phyloP scores from a whole-genome alignment of 177 flowering plant genomes.

The Vitis hybrid region DNA sequence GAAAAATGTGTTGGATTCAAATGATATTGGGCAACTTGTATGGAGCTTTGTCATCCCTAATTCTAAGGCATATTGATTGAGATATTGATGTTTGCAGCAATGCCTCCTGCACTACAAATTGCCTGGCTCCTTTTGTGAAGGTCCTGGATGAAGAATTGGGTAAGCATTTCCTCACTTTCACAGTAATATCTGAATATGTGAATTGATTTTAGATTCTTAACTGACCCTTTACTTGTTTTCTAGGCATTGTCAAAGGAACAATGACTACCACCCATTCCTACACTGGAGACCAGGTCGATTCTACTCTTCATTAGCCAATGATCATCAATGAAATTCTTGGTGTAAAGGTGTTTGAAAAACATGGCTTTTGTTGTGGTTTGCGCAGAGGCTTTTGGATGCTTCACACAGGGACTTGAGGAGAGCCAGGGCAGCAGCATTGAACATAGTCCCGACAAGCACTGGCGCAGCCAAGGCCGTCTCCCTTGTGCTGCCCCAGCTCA shows the following conservation, averaged over 20 bases:
- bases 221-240: conserved; percentile 1
- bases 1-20: too few relatives aligned
- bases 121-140: conserved; percentile 94
- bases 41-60: too few relatives aligned
- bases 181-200: not conserved
- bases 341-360: not conserved
- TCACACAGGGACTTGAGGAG: conserved; percentile 96
- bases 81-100: conserved; percentile 52
- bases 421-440: conserved; percentile 95
- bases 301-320: too few relatives aligned
- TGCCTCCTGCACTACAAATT: conserved; percentile 99
- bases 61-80: not conserved
- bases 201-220: not conserved
- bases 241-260: conserved; percentile 98
- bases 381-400: conserved; percentile 92
- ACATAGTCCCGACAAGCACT: conserved; percentile 98
- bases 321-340: not conserved
- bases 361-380: not conserved
- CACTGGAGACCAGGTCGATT: conserved; percentile 93
- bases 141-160: conserved; percentile 92
- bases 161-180: conserved; percentile 25
- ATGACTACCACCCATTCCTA: conserved; percentile 99
- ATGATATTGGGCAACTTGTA: too few relatives aligned
- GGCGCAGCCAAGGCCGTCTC: conserved; percentile 99
- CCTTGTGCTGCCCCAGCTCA: conserved; percentile 90